Evolutionary conservation across 441 rosid species (phyloP).

Genomic region (Hypseocharis bilobata): DNA sequence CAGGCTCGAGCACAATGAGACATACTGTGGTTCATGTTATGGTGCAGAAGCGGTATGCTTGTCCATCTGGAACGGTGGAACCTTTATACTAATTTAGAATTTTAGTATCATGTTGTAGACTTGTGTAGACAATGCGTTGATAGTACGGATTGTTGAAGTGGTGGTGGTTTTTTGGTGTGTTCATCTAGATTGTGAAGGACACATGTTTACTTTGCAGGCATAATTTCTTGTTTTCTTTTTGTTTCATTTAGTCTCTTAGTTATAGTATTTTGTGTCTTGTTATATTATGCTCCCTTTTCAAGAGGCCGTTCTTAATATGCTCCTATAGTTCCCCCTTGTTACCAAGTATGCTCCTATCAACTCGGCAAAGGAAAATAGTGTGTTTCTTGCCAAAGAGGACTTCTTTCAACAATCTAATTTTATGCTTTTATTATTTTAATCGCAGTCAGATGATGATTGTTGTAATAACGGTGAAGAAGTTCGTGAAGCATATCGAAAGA

Average conservation of each 20-base stretch:
- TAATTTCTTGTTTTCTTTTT: neutral
- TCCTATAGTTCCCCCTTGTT: neutral
- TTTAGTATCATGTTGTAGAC: neutral
- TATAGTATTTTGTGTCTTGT: neutral
- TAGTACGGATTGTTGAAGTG: too few species aligned
- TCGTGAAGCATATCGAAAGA: slow-evolving; percentile 87
- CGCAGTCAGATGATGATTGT: slow-evolving; percentile 72
- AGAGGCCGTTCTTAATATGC: neutral
- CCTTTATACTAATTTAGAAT: neutral
- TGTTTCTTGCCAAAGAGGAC: neutral
- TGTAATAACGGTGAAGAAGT: slow-evolving; percentile 93
- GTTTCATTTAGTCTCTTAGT: neutral
- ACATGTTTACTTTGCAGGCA: neutral
- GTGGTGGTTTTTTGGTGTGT: neutral
- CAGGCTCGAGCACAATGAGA: slow-evolving; percentile 86
- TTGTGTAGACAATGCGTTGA: neutral
- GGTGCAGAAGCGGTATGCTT: slow-evolving; percentile 71
- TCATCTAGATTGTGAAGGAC: neutral
- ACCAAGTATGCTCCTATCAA: neutral
- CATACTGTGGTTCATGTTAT: slow-evolving; percentile 86
- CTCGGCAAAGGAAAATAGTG: neutral
- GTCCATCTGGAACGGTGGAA: slow-evolving; percentile 12
- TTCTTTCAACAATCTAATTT: neutral
- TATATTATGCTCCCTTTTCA: slow-evolving; percentile 4
- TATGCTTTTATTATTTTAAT: slow-evolving; percentile 4